Conservation (phyloP, 2,329 filamentous ascomycete genomes). For the Chalaropsis ovoidea region DNA sequence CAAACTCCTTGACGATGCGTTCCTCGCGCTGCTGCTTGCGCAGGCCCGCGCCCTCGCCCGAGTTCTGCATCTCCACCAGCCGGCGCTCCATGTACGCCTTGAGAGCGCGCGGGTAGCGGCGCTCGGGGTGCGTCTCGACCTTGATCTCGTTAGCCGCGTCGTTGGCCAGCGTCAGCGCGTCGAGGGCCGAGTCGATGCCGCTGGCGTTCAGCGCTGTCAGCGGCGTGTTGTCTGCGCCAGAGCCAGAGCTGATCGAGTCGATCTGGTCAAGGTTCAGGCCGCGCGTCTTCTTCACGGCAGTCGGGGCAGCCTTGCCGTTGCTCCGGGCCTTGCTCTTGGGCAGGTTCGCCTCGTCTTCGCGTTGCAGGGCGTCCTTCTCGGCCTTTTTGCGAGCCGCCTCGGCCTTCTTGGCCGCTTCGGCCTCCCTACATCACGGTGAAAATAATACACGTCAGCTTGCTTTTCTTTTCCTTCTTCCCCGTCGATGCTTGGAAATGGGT, state of each 20-base stretch:
- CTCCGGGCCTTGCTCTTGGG: slow-evolving; percentile 52
- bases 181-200: slow-evolving; percentile 88
- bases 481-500: neutral
- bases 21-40: slow-evolving; percentile 76
- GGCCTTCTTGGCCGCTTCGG: slow-evolving; percentile 71
- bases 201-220: slow-evolving; percentile 61
- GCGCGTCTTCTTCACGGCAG: slow-evolving; percentile 50
- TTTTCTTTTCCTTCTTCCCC: slow-evolving; percentile 17
- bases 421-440: slow-evolving; percentile 51
- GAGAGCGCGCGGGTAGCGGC: slow-evolving; percentile 77
- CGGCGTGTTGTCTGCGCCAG: slow-evolving; percentile 31
- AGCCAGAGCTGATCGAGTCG: slow-evolving; percentile 58
- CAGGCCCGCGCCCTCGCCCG: slow-evolving; percentile 62
- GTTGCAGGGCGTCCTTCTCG: slow-evolving; percentile 72
- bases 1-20: slow-evolving; percentile 80
- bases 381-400: slow-evolving; percentile 82
- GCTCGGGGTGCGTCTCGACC: slow-evolving; percentile 80
- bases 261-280: slow-evolving; percentile 69
- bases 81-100: slow-evolving; percentile 71
- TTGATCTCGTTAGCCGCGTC: slow-evolving; percentile 44
- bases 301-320: slow-evolving; percentile 53
- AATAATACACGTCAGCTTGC: neutral
- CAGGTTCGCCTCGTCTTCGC: slow-evolving; percentile 65
- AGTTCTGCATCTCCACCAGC: slow-evolving; percentile 73
- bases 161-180: slow-evolving; percentile 61